phyloP scores from a whole-genome alignment of 1,284 basidiomycete genomes.

The Ceratobasidium sp. region DNA sequence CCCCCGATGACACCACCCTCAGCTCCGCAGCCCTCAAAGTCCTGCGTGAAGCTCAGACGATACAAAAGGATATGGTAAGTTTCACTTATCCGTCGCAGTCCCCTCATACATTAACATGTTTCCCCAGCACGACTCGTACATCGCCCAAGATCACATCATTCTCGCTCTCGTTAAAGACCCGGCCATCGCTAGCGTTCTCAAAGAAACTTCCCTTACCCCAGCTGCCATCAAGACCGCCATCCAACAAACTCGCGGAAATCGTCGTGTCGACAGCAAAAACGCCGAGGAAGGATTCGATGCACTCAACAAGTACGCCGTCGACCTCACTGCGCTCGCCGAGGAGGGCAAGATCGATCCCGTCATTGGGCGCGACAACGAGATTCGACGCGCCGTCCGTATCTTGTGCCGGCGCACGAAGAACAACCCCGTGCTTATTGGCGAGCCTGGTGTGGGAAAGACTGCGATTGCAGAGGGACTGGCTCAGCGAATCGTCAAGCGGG shows the following conservation, averaged over 20 bases:
- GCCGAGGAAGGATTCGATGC: conserved; percentile 92
- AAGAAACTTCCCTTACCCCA: conserved; percentile 78
- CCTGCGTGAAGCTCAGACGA: conserved; percentile 79
- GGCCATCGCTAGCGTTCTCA: conserved; percentile 71
- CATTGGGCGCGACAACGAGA: conserved; percentile 88
- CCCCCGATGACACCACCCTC: conserved; percentile 81
- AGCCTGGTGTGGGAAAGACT: conserved; percentile 94
- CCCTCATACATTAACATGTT: conserved; percentile 31
- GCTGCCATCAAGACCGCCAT: conserved; percentile 81
- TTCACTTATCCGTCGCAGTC: background rate
- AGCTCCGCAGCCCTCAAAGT: conserved; percentile 72
- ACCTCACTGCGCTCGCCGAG: conserved; percentile 86
- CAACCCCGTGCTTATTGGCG: conserved; percentile 92
- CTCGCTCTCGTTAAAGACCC: conserved; percentile 70
- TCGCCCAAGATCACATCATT: conserved; percentile 84
- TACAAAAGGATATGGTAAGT: conserved; percentile 79
- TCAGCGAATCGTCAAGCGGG: conserved; percentile 93
- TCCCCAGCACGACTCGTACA: conserved; percentile 47
- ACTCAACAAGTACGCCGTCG: conserved; percentile 77
- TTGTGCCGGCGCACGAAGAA: conserved; percentile 88
- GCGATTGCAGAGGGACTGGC: conserved; percentile 96
- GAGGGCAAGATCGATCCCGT: conserved; percentile 95
- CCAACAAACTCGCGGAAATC: conserved; percentile 81
- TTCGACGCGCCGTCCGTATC: conserved; percentile 81
- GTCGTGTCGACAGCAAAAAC: conserved; percentile 80